phyloP scores from a whole-genome alignment of 2,329 filamentous ascomycete genomes.

The Colletotrichum abscissum region DNA sequence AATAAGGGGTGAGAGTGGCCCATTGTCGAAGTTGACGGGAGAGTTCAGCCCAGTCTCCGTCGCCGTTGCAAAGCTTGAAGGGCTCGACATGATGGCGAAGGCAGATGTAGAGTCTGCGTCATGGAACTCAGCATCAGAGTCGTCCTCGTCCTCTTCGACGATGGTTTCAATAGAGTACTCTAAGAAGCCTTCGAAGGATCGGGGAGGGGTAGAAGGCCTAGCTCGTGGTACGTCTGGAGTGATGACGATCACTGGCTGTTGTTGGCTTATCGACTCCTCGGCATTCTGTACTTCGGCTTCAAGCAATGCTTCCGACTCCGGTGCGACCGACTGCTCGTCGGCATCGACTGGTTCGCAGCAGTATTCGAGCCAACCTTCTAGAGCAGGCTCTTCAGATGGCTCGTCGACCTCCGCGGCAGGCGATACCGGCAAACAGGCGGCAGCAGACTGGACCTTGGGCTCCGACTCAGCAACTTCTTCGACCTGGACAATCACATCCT shows the following conservation, averaged over 20 bases:
- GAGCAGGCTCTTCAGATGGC: neutral
- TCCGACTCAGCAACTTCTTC: neutral
- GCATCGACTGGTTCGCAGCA: constrained; percentile 30
- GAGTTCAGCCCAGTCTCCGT: constrained; percentile 24
- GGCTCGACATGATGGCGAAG: constrained; percentile 10
- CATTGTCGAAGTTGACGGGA: constrained; percentile 20
- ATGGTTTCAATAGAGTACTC: constrained; percentile 29
- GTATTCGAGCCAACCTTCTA: constrained; percentile 37
- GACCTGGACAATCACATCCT: neutral
- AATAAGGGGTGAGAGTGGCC: neutral
- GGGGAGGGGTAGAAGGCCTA: neutral
- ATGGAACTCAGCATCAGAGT: constrained; percentile 26
- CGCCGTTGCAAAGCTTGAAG: constrained; percentile 31
- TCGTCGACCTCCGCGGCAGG: neutral
- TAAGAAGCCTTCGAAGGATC: constrained; percentile 20
- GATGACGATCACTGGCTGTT: constrained; percentile 3
- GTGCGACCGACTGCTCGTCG: constrained; percentile 18
- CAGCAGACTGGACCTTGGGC: neutral
- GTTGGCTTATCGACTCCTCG: neutral
- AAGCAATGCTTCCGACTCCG: constrained; percentile 5
- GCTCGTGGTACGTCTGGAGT: neutral
- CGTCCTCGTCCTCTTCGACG: constrained; percentile 28
- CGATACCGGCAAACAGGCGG: neutral
- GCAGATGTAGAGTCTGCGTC: constrained; percentile 19
- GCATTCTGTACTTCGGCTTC: neutral